Evolutionary conservation across 805 yeast genomes (phyloP), one percentile per base, ranked within the genome.

Genomic region (Ogataea minuta): DNA sequence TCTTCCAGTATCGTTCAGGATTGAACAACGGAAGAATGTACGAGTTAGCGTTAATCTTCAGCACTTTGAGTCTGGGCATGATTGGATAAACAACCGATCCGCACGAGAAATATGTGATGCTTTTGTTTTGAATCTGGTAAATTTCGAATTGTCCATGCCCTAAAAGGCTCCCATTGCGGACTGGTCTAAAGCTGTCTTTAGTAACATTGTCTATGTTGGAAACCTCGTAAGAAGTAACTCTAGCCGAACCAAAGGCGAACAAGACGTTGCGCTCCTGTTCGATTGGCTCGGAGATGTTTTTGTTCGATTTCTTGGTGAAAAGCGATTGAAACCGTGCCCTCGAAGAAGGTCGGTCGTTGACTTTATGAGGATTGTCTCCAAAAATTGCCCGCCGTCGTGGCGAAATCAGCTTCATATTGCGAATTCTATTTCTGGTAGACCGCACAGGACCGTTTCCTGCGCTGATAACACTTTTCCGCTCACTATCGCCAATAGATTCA

Each of bases 1-100:
- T 66, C 43, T 70, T 71, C 95, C 95, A 86, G 59, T 77, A 84
- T 50, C 91, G 64, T 46, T 79, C 82, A 0, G 95, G 95, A 50
- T 84, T 84, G 19, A 76, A 77, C 41, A 86, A 68, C 0, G 88
- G 81, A 12, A 85, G 56, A 2, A 82, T 68, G 49, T 81, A 81
- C 49, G 71, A 74, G 34, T 66, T 67, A 32, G 43, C 46, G 15
- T 65, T 62, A 9, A 72, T 68, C 49, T 84, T 64, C 44, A 83
- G 58, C 2, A 86, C 67, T 49, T 77, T 74, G 38, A 81, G 58
- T 44, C 71, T 75, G 3, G 88, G 86, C 36, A 86, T 62, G 10
- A 86, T 72, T 4, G 95, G 95, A 54, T 84, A 84, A 2, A 84
- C 74, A 26, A 86, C 75, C 4, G 77, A 67, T 0, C 85, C 89